phyloP scores from a whole-genome alignment of 768 basidiomycete species.

The Suillus ampliporus region DNA sequence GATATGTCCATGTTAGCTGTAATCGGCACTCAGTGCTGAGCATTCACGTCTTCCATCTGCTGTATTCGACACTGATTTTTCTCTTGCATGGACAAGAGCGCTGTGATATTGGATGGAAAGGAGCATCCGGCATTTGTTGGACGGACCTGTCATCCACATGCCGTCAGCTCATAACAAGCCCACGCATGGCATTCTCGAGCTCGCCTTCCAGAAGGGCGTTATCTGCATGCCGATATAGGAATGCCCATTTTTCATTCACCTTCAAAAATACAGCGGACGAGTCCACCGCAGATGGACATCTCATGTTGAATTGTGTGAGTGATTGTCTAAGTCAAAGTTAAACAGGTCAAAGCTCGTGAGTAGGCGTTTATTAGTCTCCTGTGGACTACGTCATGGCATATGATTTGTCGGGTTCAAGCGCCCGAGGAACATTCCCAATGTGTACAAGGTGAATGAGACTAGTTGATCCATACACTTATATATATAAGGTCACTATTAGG shows the following conservation, averaged over 20 bases:
- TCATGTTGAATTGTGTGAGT: too few relatives aligned
- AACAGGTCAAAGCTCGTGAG: too few relatives aligned
- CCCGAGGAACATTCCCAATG: background rate
- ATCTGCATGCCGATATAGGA: background rate
- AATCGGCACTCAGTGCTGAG: too few relatives aligned
- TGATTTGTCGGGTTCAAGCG: background rate
- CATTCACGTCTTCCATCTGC: too few relatives aligned
- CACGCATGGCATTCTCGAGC: background rate
- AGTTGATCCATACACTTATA: background rate
- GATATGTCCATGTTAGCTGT: too few relatives aligned
- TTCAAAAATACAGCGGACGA: background rate
- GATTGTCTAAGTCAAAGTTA: too few relatives aligned
- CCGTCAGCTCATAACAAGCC: background rate
- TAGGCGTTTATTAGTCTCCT: background rate
- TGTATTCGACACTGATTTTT: too few relatives aligned
- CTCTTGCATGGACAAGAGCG: too few relatives aligned
- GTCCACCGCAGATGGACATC: too few relatives aligned
- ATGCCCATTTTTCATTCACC: background rate
- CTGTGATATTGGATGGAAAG: background rate
- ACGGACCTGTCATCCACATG: background rate
- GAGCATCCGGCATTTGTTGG: background rate
- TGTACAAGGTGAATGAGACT: background rate
- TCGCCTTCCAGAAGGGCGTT: background rate
- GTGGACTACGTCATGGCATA: background rate
- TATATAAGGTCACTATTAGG: background rate